Evolutionary conservation across 306 rosid species (phyloP).

Genomic region (Trifolium subterraneum): DNA sequence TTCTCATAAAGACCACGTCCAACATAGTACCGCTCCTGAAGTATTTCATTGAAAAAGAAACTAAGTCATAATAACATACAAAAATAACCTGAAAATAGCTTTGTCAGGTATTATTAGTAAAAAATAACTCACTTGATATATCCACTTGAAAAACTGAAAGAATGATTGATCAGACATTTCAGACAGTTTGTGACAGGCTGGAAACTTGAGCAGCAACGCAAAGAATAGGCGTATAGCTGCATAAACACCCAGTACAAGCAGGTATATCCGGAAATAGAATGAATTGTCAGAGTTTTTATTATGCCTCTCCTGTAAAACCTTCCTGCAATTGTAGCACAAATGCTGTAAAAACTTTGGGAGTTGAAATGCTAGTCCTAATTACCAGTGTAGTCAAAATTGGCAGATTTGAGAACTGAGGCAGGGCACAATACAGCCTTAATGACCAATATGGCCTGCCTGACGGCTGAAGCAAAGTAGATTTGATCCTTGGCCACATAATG

Average conservation of each 20-base stretch:
- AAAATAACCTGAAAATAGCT: slow-evolving; percentile 17
- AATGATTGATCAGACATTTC: slow-evolving; percentile 90
- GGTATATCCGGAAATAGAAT: slow-evolving; percentile 89
- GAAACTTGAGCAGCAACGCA: slow-evolving; percentile 74
- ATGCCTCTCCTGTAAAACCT: slow-evolving; percentile 88
- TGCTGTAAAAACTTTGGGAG: slow-evolving; percentile 19
- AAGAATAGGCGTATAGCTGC: slow-evolving; percentile 68
- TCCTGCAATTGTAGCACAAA: slow-evolving; percentile 65
- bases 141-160: slow-evolving; percentile 98
- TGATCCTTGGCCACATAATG: slow-evolving; percentile 11
- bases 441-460: slow-evolving; percentile 1
- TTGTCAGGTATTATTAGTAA: slow-evolving; percentile 11
- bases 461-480: neutral
- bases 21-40: slow-evolving; percentile 91
- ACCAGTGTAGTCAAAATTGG: slow-evolving; percentile 7
- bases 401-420: neutral
- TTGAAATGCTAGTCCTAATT: slow-evolving; percentile 27
- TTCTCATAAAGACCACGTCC: slow-evolving; percentile 96
- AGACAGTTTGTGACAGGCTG: slow-evolving; percentile 85
- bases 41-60: slow-evolving; percentile 41
- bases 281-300: slow-evolving; percentile 61
- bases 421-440: slow-evolving; percentile 21
- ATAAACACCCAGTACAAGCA: slow-evolving; percentile 85
- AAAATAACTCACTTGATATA: slow-evolving; percentile 69
- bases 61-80: slow-evolving; percentile 38